Conservation (phyloP, 805 yeast genomes). For the Saccharomycopsis sp. region DNA sequence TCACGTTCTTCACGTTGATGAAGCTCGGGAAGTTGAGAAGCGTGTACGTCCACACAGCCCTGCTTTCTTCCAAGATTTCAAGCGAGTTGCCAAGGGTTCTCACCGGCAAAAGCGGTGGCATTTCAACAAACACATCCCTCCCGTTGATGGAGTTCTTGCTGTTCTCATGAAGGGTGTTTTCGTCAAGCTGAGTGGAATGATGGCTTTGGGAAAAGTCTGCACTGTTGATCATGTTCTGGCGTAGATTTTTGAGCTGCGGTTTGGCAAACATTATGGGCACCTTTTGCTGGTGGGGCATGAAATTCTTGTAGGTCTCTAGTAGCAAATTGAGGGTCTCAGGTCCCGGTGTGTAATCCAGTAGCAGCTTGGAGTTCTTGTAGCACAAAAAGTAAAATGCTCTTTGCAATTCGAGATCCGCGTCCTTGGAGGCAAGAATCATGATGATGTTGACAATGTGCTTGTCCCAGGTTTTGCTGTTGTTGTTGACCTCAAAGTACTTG, state of each 20-base stretch:
- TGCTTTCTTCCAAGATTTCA: constrained; percentile 60
- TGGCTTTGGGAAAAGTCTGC: constrained; percentile 29
- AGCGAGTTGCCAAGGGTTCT: constrained; percentile 31
- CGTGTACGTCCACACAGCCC: constrained; percentile 63
- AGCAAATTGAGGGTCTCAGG: constrained; percentile 16
- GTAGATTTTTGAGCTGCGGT: constrained; percentile 38
- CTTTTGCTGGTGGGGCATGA: constrained; percentile 18
- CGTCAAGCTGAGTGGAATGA: constrained; percentile 1
- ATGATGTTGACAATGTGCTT: constrained; percentile 50
- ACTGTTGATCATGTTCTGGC: constrained; percentile 38
- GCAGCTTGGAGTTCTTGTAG: no score
- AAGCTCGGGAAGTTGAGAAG: constrained; percentile 35
- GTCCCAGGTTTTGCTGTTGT: no score
- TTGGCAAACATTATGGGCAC: constrained; percentile 32
- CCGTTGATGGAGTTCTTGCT: constrained; percentile 2
- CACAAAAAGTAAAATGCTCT: constrained; percentile 50
- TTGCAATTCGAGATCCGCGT: constrained; percentile 38
- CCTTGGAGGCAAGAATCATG: constrained; percentile 67
- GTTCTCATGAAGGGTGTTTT: constrained; percentile 10
- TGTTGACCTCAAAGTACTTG: constrained; percentile 41
- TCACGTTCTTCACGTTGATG: constrained; percentile 36
- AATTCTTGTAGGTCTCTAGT: constrained; percentile 18
- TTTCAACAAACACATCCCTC: constrained; percentile 8
- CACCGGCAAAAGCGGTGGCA: constrained; percentile 68
- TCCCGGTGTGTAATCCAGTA: no score